These are phyloP conservation scores for Fusarium nygamai DNA, from an alignment of 2,329 filamentous ascomycete species.

Conservation along the genomic window DNA sequence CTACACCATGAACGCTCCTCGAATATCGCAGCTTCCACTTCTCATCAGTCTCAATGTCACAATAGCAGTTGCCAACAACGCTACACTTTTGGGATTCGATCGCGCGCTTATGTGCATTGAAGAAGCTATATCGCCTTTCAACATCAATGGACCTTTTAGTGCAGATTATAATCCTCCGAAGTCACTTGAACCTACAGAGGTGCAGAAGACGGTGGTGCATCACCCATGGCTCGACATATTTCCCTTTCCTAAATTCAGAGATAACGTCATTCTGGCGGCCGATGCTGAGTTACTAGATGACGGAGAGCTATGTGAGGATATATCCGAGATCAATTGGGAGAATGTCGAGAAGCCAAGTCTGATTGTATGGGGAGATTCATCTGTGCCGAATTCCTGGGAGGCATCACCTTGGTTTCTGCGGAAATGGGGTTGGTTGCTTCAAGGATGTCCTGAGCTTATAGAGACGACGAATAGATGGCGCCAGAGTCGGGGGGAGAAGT, in stretches of 20 bases:
- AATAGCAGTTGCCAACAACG: slow-evolving; percentile 16
- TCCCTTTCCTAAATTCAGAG: slow-evolving; percentile 3
- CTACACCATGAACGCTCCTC: slow-evolving; percentile 9
- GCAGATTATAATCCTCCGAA: background rate
- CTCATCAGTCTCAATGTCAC: slow-evolving; percentile 15
- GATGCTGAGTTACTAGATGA: background rate
- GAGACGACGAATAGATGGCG: slow-evolving; percentile 21
- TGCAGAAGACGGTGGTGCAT: background rate
- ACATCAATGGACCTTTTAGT: background rate
- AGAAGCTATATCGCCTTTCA: slow-evolving; percentile 3
- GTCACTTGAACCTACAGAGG: background rate
- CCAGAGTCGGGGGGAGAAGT: slow-evolving; percentile 10
- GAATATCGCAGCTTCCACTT: slow-evolving; percentile 3
- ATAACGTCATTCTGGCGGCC: slow-evolving; percentile 4
- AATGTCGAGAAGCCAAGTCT: slow-evolving; percentile 4
- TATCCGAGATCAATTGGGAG: slow-evolving; percentile 1
- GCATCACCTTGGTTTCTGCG: slow-evolving; percentile 7
- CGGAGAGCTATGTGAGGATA: slow-evolving; percentile 3
- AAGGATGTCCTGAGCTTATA: slow-evolving; percentile 11
- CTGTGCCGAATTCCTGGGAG: slow-evolving; percentile 14
- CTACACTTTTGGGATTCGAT: background rate
- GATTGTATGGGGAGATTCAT: slow-evolving; percentile 24
- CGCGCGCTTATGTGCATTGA: background rate
- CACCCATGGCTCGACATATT: slow-evolving; percentile 26
- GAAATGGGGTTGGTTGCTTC: slow-evolving; percentile 25